A percentile compares a stretch with the other conserved stretches of the same genome.
Conservation (phyloP, 2,329 filamentous ascomycete genomes). For the Sporothrix brasiliensis region DNA sequence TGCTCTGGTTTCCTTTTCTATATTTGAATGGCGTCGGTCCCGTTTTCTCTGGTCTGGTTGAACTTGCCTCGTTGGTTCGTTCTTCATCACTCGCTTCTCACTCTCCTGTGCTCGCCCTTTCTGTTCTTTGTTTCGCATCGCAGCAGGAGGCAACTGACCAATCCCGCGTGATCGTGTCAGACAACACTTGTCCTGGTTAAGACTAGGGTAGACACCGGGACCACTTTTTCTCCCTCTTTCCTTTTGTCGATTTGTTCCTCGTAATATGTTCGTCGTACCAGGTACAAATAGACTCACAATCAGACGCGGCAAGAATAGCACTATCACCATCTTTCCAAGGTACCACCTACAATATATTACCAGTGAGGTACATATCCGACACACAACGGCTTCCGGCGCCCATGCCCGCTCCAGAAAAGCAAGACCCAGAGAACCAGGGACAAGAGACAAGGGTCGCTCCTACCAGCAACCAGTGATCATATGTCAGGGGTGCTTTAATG, state of each 20-base stretch:
- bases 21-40: neutral
- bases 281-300: neutral
- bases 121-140: constrained; percentile 20
- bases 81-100: constrained; percentile 12
- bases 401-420: neutral
- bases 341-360: neutral
- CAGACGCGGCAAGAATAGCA: neutral
- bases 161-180: constrained; percentile 25
- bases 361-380: neutral
- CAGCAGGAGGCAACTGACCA: constrained; percentile 17
- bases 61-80: neutral
- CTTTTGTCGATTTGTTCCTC: neutral
- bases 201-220: neutral
- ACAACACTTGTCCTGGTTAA: constrained; percentile 8
- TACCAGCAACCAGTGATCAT: neutral
- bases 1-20: neutral
- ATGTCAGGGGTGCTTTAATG: neutral
- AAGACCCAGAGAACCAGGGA: constrained; percentile 1
- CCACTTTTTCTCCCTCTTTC: constrained; percentile 10
- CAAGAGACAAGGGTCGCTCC: constrained; percentile 1
- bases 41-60: no score
- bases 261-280: neutral
- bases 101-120: constrained; percentile 15
- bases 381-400: neutral
- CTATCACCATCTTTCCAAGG: neutral